Base-by-base conservation (phyloP, 345 rosid species). In the Brassica incana region DNA sequence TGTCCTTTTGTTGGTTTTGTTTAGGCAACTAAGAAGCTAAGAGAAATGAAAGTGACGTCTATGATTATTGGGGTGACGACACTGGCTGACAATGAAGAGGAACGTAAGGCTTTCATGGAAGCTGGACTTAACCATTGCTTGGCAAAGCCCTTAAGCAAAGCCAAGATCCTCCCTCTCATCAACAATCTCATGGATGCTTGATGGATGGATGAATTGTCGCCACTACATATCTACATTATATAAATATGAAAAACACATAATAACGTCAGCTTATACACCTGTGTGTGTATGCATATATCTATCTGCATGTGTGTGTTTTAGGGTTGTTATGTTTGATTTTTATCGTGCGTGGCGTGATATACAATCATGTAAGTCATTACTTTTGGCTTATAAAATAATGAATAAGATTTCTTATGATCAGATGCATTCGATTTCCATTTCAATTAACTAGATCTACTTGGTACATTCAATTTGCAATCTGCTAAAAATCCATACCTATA, bases 61-160 rank as follows among this genome's bases (percentile, higher is more conserved):
- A 69, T 73, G 81, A 82, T 82, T 11, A 23, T 82, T 15, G 84
- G 84, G 14, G 81, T 82, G 67, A 82, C 84, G 12, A 15, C 81
- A 60, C 32, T 73, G 4, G 81, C 75, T 62, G 71, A 65, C 45
- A 0, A 66, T 1, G 80, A 81, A 66, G 80, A 65, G 6, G 65
- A 81, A 56, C 56, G 27, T 65, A 71, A 2, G 54, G 77, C 73
- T 76, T 81, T 81, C 38, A 81, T 81, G 83, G 83, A 81, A 33
- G 78, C 81, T 50, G 84, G 81, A 6, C 84, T 82, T 16, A 43
- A 82, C 67, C 72, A 77, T 52, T 82, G 81, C 71, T 36, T 73
- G 58, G 84, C 32, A 6, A 82, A 82, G 38, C 84, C 79, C 16
- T 82, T 82, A 45, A 68, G 66, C 62, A 30, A 12, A 40, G 78